Conservation (phyloP, 2,329 filamentous ascomycete species). For the Neoscytalidium dimidiatum region DNA sequence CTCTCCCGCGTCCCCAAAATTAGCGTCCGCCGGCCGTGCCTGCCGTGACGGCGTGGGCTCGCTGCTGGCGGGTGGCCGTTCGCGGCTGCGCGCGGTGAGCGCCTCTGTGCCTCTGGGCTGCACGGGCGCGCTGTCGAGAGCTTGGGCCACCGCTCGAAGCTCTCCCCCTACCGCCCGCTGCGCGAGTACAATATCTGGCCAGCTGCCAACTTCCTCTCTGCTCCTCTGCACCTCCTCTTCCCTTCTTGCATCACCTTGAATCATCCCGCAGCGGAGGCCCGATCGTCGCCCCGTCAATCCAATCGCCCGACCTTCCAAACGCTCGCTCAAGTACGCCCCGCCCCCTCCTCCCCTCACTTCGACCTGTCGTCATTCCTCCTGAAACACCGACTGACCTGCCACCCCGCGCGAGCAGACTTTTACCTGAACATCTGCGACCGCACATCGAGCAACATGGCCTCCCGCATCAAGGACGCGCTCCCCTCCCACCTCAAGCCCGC, state of each 20-base stretch:
- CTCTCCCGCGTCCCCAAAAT: conserved; percentile 17
- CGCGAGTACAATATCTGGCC: conserved; percentile 19
- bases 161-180: conserved; percentile 18
- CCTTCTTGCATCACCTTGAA: conserved; percentile 3
- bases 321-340: conserved; percentile 13
- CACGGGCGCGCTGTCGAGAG: conserved; percentile 14
- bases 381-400: conserved; percentile 7
- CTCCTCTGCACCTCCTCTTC: conserved; percentile 9
- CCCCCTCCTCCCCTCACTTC: conserved; percentile 16
- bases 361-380: conserved; percentile 17
- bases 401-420: background rate
- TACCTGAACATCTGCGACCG: background rate
- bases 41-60: conserved; percentile 7
- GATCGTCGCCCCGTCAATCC: conserved; percentile 8
- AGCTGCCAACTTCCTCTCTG: conserved; percentile 17
- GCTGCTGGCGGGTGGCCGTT: conserved; percentile 8
- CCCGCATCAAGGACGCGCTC: conserved; percentile 62
- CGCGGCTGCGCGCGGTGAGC: background rate
- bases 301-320: background rate
- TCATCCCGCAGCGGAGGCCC: conserved; percentile 10
- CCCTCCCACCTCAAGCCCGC: conserved; percentile 79
- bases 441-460: conserved; percentile 60
- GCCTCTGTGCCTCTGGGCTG: background rate
- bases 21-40: conserved; percentile 13
- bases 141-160: conserved; percentile 13